Base-by-base conservation (phyloP, 768 basidiomycete species). In the Tricholoma furcatifolium region DNA sequence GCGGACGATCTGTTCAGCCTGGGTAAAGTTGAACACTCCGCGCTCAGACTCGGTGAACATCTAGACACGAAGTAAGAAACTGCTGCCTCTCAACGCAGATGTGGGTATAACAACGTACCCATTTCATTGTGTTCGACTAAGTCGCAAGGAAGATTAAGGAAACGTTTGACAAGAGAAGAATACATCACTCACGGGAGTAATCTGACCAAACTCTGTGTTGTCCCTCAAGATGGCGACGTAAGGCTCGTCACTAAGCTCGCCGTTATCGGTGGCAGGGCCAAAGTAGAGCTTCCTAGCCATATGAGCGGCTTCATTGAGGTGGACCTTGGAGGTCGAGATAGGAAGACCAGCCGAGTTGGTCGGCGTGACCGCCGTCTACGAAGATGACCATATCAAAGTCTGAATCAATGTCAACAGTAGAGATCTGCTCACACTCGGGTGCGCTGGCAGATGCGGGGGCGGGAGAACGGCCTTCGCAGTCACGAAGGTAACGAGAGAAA, bases 51-150 rank as follows among this genome's bases (percentile, higher is more conserved):
- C 80, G 17, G 78, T 81, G 4, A 77, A 74, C 57, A 78, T 76
- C 80, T 81, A 50, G 1, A 43, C 34, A n/a, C 7, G n/a, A 10
- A 51, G 48, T 32, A 27, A 27, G 27, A n/a, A n/a, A 27, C 27
- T 4, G 27, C 27, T 27, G 27, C 27, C 27, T 7, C 27, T 27
- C 7, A 27, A 27, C 27, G 27, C 27, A 27, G 7, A 27, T 7
- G 27, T 7, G 7, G 3, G 7, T 3, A 27, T 4, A 3, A 27
- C 27, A 7, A 17, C 36, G 32, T 51, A 77, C 80, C 79, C 80
- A 82, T 74, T 82, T 83, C 79, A 82, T 78, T 56, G 70, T 73
- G 61, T 81, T 80, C 15, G 68, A 64, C 67, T 69, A 42, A 1
- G 32, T 14, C 7, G 27, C 27, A 27, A 27, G 27, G 7, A 4